These are phyloP conservation scores for Azolla pinnata DNA, from an alignment of 75 land plant species.

Conservation along the genomic window DNA sequence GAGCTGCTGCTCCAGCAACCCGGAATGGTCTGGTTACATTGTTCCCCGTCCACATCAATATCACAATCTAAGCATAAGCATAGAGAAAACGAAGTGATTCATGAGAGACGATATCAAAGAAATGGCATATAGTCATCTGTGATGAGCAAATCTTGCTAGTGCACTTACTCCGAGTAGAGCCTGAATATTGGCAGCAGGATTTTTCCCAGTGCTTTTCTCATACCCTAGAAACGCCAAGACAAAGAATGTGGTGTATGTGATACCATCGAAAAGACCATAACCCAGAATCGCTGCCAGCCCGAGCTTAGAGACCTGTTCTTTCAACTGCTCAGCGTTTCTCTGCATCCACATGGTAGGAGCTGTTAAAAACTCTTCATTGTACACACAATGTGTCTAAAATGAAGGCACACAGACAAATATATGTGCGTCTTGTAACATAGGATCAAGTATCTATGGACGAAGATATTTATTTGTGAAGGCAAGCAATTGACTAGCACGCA, in stretches of 20 bases:
- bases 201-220: slow-evolving; percentile 68
- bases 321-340: slow-evolving; percentile 37
- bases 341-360: too few relatives aligned
- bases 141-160: too few relatives aligned
- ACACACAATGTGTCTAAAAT: too few relatives aligned
- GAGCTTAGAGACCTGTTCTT: slow-evolving; percentile 37
- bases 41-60: slow-evolving; percentile 75
- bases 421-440: too few relatives aligned
- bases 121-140: too few relatives aligned
- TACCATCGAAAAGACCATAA: slow-evolving; percentile 53
- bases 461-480: too few relatives aligned
- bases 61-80: slow-evolving; percentile 31
- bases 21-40: slow-evolving; percentile 66
- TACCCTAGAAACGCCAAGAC: slow-evolving; percentile 59
- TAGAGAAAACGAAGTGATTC: background rate
- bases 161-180: slow-evolving; percentile 45
- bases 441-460: too few relatives aligned
- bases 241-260: slow-evolving; percentile 58
- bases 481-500: too few relatives aligned
- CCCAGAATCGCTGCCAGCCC: slow-evolving; percentile 59
- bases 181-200: slow-evolving; percentile 61
- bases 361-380: too few relatives aligned
- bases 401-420: too few relatives aligned
- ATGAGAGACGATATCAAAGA: background rate
- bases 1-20: slow-evolving; percentile 61